phyloP scores from a whole-genome alignment of 2,329 filamentous ascomycete genomes.

The Microdochium nivale region DNA sequence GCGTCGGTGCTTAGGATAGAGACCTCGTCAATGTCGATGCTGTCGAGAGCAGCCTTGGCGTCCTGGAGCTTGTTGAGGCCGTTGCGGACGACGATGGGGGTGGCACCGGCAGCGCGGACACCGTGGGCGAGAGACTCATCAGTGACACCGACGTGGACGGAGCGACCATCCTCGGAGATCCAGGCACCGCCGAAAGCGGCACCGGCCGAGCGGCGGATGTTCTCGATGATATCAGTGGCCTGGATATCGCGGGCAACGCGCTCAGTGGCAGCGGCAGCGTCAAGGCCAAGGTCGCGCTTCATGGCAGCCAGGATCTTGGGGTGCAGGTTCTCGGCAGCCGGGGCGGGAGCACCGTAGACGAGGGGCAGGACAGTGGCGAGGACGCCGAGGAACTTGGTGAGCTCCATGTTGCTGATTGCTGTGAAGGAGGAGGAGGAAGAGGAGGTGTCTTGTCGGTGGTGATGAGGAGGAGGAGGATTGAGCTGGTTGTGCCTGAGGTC shows the following conservation, averaged over 20 bases:
- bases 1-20: conserved; percentile 14
- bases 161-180: conserved; percentile 24
- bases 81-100: conserved; percentile 21
- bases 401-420: conserved; percentile 23
- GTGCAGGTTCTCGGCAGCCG: conserved; percentile 24
- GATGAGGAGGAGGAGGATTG: conserved; percentile 12
- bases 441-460: conserved; percentile 10
- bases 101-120: conserved; percentile 26
- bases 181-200: conserved; percentile 28
- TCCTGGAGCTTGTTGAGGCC: conserved; percentile 28
- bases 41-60: conserved; percentile 31
- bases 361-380: conserved; percentile 28
- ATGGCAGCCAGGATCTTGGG: conserved; percentile 30
- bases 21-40: conserved; percentile 24
- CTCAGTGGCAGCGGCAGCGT: conserved; percentile 25
- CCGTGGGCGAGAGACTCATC: conserved; percentile 24
- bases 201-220: conserved; percentile 20
- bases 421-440: conserved; percentile 12
- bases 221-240: conserved; percentile 26
- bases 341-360: conserved; percentile 28
- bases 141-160: conserved; percentile 26
- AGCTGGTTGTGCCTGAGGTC: conserved; percentile 11
- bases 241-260: conserved; percentile 27
- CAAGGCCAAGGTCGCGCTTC: conserved; percentile 31
- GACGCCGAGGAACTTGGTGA: conserved; percentile 26